These are phyloP conservation scores for Sanguinoderma infundibulare DNA, from an alignment of 1,284 basidiomycete species.

Conservation along the genomic window DNA sequence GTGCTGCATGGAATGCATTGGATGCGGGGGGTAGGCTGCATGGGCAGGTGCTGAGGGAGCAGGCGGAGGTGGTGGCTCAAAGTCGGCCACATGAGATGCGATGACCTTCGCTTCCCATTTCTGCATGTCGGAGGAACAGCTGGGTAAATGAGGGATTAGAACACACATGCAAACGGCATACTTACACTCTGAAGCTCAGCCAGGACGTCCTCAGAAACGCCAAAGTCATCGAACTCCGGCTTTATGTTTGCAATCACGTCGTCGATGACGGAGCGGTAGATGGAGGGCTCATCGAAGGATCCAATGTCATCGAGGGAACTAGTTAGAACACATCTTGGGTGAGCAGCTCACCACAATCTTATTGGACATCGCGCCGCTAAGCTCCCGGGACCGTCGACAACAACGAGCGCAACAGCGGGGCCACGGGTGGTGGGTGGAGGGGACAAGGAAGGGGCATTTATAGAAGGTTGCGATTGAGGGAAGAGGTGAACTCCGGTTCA, in stretches of 20 bases:
- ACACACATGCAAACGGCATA: constrained; percentile 29
- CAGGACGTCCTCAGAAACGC: constrained; percentile 91
- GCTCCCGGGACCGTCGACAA: constrained; percentile 38
- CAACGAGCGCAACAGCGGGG: constrained; percentile 39
- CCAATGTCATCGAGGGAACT: constrained; percentile 61
- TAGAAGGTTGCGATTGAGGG: constrained; percentile 49
- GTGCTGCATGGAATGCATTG: constrained; percentile 29
- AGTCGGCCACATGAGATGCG: constrained; percentile 92
- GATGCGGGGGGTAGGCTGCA: constrained; percentile 33
- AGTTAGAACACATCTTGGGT: constrained; percentile 57
- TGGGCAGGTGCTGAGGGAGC: constrained; percentile 43
- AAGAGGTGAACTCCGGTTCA: constrained; percentile 44
- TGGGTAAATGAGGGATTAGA: constrained; percentile 13
- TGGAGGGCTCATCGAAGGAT: constrained; percentile 76
- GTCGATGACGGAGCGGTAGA: constrained; percentile 96
- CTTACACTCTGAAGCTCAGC: constrained; percentile 88
- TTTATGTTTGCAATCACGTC: constrained; percentile 91
- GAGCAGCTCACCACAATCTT: constrained; percentile 90
- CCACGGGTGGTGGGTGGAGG: constrained; percentile 41
- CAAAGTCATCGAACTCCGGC: constrained; percentile 96
- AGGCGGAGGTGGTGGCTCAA: constrained; percentile 63
- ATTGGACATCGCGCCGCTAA: constrained; percentile 69
- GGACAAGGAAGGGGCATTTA: constrained; percentile 47
- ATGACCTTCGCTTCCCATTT: constrained; percentile 96
- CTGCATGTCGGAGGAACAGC: constrained; percentile 43